Percentiles rank a stretch among this genome's conserved stretches.
phyloP scores from a whole-genome alignment of 2,329 filamentous ascomycete genomes.

The Emericellopsis cladophorae region DNA sequence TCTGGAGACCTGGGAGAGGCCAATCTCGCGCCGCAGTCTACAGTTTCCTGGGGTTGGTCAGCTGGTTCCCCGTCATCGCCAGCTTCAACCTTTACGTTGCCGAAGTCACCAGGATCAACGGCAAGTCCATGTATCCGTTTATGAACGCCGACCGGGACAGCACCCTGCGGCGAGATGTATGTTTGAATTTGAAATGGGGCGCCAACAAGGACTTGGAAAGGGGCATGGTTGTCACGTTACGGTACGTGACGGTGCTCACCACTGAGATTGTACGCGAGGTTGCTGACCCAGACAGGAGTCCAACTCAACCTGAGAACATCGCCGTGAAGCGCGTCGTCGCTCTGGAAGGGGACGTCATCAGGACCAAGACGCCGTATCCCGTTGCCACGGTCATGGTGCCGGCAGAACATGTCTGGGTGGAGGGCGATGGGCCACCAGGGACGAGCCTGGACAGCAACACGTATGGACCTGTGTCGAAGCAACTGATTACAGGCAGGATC shows the following conservation, averaged over 20 bases:
- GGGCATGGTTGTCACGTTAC: constrained; percentile 65
- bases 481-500: constrained; percentile 63
- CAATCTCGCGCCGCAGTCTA: constrained; percentile 22
- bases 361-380: constrained; percentile 49
- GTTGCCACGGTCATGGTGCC: constrained; percentile 51
- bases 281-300: constrained; percentile 39
- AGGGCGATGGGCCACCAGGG: constrained; percentile 68
- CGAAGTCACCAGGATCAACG: constrained; percentile 43
- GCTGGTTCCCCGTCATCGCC: constrained; percentile 49
- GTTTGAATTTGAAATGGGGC: constrained; percentile 46
- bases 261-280: neutral
- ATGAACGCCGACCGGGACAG: constrained; percentile 55
- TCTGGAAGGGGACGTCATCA: constrained; percentile 66
- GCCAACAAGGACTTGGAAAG: constrained; percentile 45
- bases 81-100: constrained; percentile 50
- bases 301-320: constrained; percentile 53
- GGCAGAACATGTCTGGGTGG: constrained; percentile 83
- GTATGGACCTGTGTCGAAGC: constrained; percentile 72
- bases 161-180: constrained; percentile 39
- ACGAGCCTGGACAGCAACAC: constrained; percentile 75
- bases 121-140: constrained; percentile 65
- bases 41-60: constrained; percentile 38
- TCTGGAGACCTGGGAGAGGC: constrained; percentile 20
- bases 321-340: constrained; percentile 77
- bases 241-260: constrained; percentile 26